Base-by-base conservation (phyloP, 352 stramenopile species). In the Phytophthora ramorum region DNA sequence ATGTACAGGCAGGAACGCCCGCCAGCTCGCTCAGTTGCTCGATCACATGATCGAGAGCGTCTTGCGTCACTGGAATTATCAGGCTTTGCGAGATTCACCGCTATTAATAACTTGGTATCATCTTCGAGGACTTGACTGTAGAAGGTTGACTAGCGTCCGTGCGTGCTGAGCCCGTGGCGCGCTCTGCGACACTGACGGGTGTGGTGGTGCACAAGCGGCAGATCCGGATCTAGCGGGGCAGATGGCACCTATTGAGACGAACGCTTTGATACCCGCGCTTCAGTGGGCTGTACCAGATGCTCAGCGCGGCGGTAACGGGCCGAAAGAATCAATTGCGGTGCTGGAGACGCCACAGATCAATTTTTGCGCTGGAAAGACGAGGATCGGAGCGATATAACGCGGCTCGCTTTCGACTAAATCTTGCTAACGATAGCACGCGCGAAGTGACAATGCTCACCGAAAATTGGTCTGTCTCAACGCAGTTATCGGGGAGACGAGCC, bases 331-430 rank as follows among this genome's bases (percentile, higher is more conserved):
- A 47, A 30, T 50, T 40, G 38, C n/a, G 41, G 49, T 61, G 48
- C 32, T 60, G 28, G 26, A 59, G 5, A 40, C 6, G 19, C n/a
- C 26, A 51, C 53, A 12, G 19, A 24, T 34, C 3, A 14, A 44
- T 26, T 49, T 58, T 43, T n/a, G 19, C 45, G 32, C 24, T 49
- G 34, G 50, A 46, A 44, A 24, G 50, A 32, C 59, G 32, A 47
- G 41, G 41, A 19, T 38, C 9, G 8, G 35, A 64, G 24, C 28
- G 47, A 13, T 48, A 45, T 46, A 50, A 50, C 8, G 43, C 38
- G 17, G n/a, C 37, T 13, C 46, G 26, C 13, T 58, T 58, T 71
- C 63, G 57, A 71, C 57, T 66, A 71, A 71, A 61, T 46, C 16
- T 7, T 30, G 30, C n/a, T 13, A n/a, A 48, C 61, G 40, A 66